Conservation (phyloP, 805 yeast species). For the Metschnikowia borealis region DNA sequence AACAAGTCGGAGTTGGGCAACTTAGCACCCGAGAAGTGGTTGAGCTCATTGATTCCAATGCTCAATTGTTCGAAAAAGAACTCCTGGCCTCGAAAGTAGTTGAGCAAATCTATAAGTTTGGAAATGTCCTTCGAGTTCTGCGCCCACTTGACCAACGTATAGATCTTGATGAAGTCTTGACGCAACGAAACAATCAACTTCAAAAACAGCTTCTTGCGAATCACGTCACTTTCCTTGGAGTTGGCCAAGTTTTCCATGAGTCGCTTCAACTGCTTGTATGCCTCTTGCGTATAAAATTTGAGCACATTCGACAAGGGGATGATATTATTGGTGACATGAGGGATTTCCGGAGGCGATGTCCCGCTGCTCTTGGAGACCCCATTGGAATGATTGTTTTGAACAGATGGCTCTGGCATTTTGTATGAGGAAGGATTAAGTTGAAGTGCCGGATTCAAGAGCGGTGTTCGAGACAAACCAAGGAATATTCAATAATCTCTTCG, state of each 20-base stretch:
- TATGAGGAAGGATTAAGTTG: background rate
- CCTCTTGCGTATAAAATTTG: conserved; percentile 53
- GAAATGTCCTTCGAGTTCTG: conserved; percentile 67
- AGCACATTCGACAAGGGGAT: conserved; percentile 60
- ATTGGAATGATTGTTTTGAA: conserved; percentile 1
- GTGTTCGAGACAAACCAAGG: background rate
- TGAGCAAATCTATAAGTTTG: conserved; percentile 75
- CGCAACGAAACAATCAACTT: conserved; percentile 67
- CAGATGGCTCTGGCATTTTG: conserved; percentile 3
- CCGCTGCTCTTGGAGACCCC: background rate
- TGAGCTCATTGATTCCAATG: conserved; percentile 63
- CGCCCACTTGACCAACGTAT: conserved; percentile 89
- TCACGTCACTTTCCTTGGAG: conserved; percentile 49
- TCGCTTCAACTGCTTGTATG: conserved; percentile 60
- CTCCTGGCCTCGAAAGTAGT: conserved; percentile 82
- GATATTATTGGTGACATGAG: conserved; percentile 71
- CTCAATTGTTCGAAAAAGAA: conserved; percentile 57
- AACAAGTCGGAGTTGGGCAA: conserved; percentile 86
- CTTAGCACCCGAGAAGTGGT: conserved; percentile 80
- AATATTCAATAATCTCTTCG: background rate
- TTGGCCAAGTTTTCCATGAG: conserved; percentile 56
- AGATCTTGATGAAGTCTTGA: conserved; percentile 78
- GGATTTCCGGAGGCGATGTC: conserved; percentile 42
- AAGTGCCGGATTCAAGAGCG: background rate
- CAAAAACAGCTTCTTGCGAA: conserved; percentile 65